Evolutionary conservation across 2,329 filamentous ascomycete species (phyloP).

Genomic region (Sporothrix brasiliensis): DNA sequence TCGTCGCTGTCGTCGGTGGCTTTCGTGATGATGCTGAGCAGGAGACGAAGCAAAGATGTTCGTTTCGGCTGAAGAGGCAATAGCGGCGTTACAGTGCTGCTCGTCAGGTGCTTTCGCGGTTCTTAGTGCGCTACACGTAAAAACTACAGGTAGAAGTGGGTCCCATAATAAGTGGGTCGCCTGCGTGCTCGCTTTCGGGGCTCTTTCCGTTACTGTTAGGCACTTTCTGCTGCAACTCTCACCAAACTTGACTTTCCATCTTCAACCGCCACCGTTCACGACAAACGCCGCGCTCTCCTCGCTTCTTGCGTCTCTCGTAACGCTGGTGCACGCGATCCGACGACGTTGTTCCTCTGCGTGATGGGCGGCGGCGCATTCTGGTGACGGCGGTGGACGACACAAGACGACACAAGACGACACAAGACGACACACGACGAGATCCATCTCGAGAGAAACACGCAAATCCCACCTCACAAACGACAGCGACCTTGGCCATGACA

Average conservation of each 20-base stretch:
- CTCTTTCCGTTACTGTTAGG: neutral
- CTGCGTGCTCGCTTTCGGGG: neutral
- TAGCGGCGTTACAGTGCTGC: conserved; percentile 1
- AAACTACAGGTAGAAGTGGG: conserved; percentile 18
- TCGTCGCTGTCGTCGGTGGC: neutral
- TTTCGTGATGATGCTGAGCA: neutral
- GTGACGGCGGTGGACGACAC: conserved; percentile 12
- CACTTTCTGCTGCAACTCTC: neutral
- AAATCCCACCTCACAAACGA: neutral
- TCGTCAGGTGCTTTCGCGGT: conserved; percentile 23
- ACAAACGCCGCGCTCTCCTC: neutral
- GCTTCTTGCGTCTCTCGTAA: neutral
- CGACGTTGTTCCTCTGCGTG: neutral
- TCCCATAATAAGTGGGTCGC: conserved; percentile 11
- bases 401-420: neutral
- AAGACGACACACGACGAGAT: too few relatives aligned
- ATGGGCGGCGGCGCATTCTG: conserved; percentile 22
- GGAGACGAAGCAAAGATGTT: neutral
- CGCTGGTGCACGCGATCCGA: neutral
- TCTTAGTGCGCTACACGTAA: conserved; percentile 1
- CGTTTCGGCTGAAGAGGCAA: neutral
- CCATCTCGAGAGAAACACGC: too few relatives aligned
- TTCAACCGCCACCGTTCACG: neutral
- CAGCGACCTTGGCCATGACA: conserved; percentile 44
- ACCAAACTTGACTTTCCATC: neutral